A percentile compares a stretch with the other conserved stretches of the same genome.
Conservation (phyloP, 169 alveolate species). For the Plasmodium adleri region DNA sequence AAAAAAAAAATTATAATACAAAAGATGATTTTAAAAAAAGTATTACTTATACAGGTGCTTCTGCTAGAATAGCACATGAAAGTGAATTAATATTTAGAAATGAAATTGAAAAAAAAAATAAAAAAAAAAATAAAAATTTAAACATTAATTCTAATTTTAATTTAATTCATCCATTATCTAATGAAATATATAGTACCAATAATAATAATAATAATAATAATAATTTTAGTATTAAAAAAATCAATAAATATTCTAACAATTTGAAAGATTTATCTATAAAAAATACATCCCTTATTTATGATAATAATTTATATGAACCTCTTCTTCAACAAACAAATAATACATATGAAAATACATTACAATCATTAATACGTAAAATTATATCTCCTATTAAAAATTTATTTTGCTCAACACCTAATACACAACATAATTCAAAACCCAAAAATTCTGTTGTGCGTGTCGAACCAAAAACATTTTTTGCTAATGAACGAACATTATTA, state of each 20-base stretch:
- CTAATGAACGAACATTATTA: slow-evolving; percentile 85
- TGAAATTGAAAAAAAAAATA: slow-evolving; percentile 52
- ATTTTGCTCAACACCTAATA: slow-evolving; percentile 18
- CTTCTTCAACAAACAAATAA: slow-evolving; percentile 21
- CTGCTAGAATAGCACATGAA: slow-evolving; percentile 73
- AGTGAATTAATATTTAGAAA: slow-evolving; percentile 59
- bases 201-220: background rate
- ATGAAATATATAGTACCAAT: background rate
- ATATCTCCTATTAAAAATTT: slow-evolving; percentile 28
- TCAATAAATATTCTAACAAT: slow-evolving; percentile 4
- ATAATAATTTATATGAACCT: slow-evolving; percentile 44
- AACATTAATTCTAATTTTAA: too few species aligned
- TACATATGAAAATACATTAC: background rate
- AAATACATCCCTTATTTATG: background rate
- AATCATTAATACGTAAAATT: slow-evolving; percentile 18
- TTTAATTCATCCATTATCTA: background rate
- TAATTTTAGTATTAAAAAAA: background rate
- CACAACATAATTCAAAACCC: slow-evolving; percentile 14
- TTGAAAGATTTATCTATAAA: background rate
- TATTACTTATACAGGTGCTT: slow-evolving; percentile 75
- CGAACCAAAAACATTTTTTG: slow-evolving; percentile 89
- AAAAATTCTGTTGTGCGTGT: slow-evolving; percentile 83
- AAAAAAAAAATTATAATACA: background rate
- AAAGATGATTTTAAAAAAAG: slow-evolving; percentile 46
- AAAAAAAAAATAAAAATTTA: too few species aligned